Base-by-base conservation (phyloP, 1,284 basidiomycete species). In the Rhodotorula sp. region DNA sequence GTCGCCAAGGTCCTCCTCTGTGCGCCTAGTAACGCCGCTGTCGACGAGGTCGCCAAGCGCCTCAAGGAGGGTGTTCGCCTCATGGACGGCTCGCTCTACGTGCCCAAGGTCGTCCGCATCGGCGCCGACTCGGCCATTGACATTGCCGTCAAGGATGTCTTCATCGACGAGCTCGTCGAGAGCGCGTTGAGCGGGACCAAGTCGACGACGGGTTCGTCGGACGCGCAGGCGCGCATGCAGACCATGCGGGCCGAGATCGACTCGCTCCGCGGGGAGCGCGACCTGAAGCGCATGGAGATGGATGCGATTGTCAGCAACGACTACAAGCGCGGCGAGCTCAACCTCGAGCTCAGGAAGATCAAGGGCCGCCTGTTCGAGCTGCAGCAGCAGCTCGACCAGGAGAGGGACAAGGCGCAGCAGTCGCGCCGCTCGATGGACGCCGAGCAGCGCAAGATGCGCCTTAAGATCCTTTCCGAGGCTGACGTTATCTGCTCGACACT, bases 1-100 rank as follows among this genome's bases (percentile, higher is more conserved):
- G 71, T 76, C 17, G 70, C 88, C 70, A 97, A 97, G 81, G 85
- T 99, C 58, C 86, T 99, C 27, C 85, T 99, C 39, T 99, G 97
- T 80, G 97, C 97, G 0, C 97, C 97, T 1, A 96, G 92, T 84
- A 99, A 99, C 81, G 97, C 97, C 25, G 97, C 97, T 54, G 96
- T 99, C 64, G 95, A 99, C 80, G 97, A 99, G 83, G 90, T 99
- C 37, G 92, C 93, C 12, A 88, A 88, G 79, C 90, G 97, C 67
- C 83, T 98, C 54, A 91, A 91, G 80, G 88, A 91, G 50, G 90
- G 91, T 9, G 87, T 91, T 48, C 86, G 88, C 48, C 85, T 87
- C 32, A 81, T 87, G 19, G 84, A 87, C 37, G 88, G 87, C 61
- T 83, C 84, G 64, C 83, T 85, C 13, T 82, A 87, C 32, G 80